A percentile compares a stretch with the other conserved stretches of the same genome.
Evolutionary conservation across 1,284 basidiomycete genomes (phyloP).

Genomic region (Marasmius oreades): DNA sequence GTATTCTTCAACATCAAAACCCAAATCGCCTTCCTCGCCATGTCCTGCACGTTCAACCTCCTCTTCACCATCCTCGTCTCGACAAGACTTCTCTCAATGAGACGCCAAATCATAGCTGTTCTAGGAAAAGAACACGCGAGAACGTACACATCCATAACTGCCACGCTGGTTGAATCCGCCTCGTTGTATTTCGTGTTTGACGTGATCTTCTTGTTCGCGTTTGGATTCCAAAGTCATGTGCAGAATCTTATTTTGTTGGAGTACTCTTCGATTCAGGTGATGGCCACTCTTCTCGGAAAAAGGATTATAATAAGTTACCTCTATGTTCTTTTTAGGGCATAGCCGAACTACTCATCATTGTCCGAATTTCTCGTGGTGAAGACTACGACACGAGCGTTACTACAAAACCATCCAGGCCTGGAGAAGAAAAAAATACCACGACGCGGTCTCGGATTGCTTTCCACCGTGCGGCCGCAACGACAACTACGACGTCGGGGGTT

Average conservation of each 20-base stretch:
- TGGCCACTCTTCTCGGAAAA: not conserved
- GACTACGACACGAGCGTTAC: slow-evolving; percentile 5
- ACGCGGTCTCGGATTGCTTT: too few relatives aligned
- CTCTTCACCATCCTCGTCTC: slow-evolving; percentile 27
- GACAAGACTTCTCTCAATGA: slow-evolving; percentile 19
- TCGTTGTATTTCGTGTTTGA: slow-evolving; percentile 18
- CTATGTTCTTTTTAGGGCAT: slow-evolving; percentile 20
- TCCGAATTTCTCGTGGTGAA: slow-evolving; percentile 22
- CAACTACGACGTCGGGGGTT: too few relatives aligned
- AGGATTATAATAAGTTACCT: not conserved
- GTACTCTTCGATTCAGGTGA: slow-evolving; percentile 17
- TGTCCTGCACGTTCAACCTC: slow-evolving; percentile 26
- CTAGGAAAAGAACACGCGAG: slow-evolving; percentile 20
- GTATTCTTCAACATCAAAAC: slow-evolving; percentile 23
- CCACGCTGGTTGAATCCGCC: slow-evolving; percentile 19
- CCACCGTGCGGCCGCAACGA: too few relatives aligned
- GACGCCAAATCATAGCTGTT: slow-evolving; percentile 15
- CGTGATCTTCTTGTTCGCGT: slow-evolving; percentile 18
- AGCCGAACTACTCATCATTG: slow-evolving; percentile 26
- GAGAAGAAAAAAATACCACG: not conserved
- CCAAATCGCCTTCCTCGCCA: slow-evolving; percentile 25
- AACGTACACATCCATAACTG: slow-evolving; percentile 19
- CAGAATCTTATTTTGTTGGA: slow-evolving; percentile 17
- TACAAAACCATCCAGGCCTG: not conserved
- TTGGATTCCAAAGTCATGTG: slow-evolving; percentile 13